Evolutionary conservation across 352 stramenopile genomes (phyloP), one percentile per base, ranked within the genome.

Genomic region (Phytophthora lateralis): DNA sequence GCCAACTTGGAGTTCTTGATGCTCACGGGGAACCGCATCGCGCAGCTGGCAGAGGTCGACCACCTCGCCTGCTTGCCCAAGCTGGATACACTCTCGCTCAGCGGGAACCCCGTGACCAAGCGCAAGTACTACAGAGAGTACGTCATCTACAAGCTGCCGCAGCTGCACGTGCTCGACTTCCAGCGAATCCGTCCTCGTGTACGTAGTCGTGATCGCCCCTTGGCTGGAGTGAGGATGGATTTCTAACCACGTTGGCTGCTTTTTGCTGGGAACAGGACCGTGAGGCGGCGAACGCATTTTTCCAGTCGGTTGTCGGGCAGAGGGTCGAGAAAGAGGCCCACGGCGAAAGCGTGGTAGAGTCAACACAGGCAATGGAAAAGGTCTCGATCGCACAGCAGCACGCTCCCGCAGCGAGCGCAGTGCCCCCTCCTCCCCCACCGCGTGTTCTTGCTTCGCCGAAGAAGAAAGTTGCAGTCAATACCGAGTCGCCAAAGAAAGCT

Each of bases 71-170:
- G 67, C 41, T 93, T 97, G 41, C 49, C 68, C 42, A 93, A 97
- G 70, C 80, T 98, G 41, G 83, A 91, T 64, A 95, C 85, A 42
- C 71, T 95, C 18, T 89, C 76, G 55, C 73, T 98, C 15, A 62
- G 84, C 20, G 90, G 90, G 29, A 98, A 98, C 70, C 91, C 92
- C 6, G 88, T 98, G 34, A 80, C 77, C n/a, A 91, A 93, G 58
- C 78, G 80, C 67, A 85, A 88, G 66, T 93, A 97, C 75, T 98
- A 98, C 72, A 85, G 93, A 15, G 77, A 96, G 57, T 98, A 97
- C 65, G 87, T 97, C 29, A 95, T 98, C 50, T 73, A 97, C 76
- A 93, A 82, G 53, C 73, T 98, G 30, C 88, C 88, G n/a, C 75
- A 92, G 54, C 72, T 97, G 52, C 85, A 76, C 27, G 82, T 96